Evolutionary conservation across 73 alveolate genomes (phyloP).

Genomic region (Paramecium pentaurelia): DNA sequence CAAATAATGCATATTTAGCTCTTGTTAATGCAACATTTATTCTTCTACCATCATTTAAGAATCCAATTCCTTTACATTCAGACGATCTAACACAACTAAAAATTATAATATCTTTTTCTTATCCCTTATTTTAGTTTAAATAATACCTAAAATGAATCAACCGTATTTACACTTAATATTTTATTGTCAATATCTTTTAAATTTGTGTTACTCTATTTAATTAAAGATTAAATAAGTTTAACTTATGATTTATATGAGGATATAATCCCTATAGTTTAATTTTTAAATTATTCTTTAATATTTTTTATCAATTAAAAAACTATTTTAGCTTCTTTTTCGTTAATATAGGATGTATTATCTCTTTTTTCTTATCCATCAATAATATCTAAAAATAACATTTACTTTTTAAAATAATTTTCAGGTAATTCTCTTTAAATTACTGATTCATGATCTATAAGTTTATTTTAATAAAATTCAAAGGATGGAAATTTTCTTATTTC

Average conservation of each 20-base stretch:
- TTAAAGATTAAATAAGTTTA: not conserved
- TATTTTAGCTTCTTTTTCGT: conserved; percentile 63
- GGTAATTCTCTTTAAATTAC: conserved; percentile 55
- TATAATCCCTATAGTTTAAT: conserved; percentile 68
- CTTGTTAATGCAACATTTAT: conserved; percentile 87
- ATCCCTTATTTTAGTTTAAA: conserved; percentile 56
- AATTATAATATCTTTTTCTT: conserved; percentile 77
- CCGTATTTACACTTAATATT: conserved; percentile 69
- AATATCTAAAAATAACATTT: conserved; percentile 63
- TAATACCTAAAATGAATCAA: conserved; percentile 65
- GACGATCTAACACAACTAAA: conserved; percentile 77
- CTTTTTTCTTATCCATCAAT: conserved; percentile 51
- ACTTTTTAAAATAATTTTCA: conserved; percentile 51
- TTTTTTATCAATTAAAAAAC: conserved; percentile 39
- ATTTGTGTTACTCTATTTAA: not conserved
- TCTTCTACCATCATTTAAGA: conserved; percentile 70
- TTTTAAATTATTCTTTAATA: conserved; percentile 51
- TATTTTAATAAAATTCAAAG: conserved; percentile 67
- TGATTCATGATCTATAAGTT: conserved; percentile 53
- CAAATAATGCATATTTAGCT: conserved; percentile 75
- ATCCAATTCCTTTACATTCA: conserved; percentile 61
- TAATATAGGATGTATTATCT: conserved; percentile 58
- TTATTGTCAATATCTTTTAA: not conserved
- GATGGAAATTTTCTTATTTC: conserved; percentile 76
- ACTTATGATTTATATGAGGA: conserved; percentile 80